phyloP scores from a whole-genome alignment of 257 asterid species.

The Solanum chiquidenum region DNA sequence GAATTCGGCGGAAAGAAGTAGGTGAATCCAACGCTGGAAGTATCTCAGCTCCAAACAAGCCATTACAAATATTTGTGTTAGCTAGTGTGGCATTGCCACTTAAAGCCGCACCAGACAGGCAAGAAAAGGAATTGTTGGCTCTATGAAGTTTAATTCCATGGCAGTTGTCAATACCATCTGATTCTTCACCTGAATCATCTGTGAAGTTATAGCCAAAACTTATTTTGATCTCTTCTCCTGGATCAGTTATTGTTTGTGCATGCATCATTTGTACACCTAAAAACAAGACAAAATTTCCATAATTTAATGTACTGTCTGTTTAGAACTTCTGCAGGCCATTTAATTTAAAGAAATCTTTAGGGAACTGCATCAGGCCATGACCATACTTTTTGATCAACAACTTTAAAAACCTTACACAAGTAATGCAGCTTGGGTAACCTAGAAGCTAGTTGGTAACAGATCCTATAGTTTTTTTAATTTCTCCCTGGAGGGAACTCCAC shows the following conservation, averaged over 20 bases:
- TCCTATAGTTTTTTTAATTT: not conserved
- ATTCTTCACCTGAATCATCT: constrained; percentile 29
- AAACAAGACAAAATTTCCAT: not conserved
- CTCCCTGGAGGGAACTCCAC: not conserved
- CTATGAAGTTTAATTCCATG: constrained; percentile 34
- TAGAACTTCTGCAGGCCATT: not conserved
- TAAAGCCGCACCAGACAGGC: constrained; percentile 90
- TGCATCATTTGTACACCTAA: constrained; percentile 36
- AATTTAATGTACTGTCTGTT: not conserved
- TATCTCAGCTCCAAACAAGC: constrained; percentile 74
- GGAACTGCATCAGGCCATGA: not conserved
- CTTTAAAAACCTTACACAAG: not conserved
- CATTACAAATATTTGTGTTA: constrained; percentile 92
- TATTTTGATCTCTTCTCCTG: constrained; percentile 57
- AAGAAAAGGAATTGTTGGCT: constrained; percentile 68
- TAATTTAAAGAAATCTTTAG: not conserved
- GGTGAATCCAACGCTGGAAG: constrained; percentile 85
- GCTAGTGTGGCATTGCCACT: constrained; percentile 90
- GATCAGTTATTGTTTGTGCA: constrained; percentile 27
- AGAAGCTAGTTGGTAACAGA: not conserved
- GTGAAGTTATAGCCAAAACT: constrained; percentile 83
- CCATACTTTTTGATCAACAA: not conserved
- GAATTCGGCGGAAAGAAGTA: constrained; percentile 70
- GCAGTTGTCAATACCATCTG: constrained; percentile 52
- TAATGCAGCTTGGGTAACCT: not conserved